A percentile compares a stretch with the other conserved stretches of the same genome.
phyloP scores from a whole-genome alignment of 768 basidiomycete genomes.

The Lactarius hengduanensis region DNA sequence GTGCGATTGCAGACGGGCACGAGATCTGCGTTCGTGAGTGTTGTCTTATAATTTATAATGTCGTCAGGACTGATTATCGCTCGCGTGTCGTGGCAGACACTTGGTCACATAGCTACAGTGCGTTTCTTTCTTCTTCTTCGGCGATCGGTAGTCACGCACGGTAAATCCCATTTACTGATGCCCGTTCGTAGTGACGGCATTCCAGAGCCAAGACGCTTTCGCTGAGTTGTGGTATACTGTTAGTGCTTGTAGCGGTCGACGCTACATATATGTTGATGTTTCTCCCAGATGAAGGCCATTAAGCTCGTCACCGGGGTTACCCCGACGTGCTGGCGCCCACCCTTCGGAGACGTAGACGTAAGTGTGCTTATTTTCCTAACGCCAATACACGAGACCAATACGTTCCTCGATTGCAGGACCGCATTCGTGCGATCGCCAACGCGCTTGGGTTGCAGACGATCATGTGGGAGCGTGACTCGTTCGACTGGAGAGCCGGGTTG shows the following conservation, averaged over 20 bases:
- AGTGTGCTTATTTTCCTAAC: neutral
- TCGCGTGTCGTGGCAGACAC: slow-evolving; percentile 33
- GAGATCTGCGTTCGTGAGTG: slow-evolving; percentile 55
- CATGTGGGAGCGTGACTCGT: slow-evolving; percentile 67
- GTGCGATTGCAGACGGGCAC: slow-evolving; percentile 54
- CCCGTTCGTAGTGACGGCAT: slow-evolving; percentile 48
- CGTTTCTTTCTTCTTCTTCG: neutral
- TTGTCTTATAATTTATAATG: neutral
- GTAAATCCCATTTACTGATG: neutral
- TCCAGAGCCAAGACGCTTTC: slow-evolving; percentile 63
- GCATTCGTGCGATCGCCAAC: slow-evolving; percentile 66
- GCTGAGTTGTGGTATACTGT: slow-evolving; percentile 76
- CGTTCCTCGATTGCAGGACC: slow-evolving; percentile 39
- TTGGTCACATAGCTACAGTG: slow-evolving; percentile 55
- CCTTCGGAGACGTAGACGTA: slow-evolving; percentile 63
- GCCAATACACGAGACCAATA: neutral
- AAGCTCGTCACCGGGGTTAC: slow-evolving; percentile 57
- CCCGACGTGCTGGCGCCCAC: slow-evolving; percentile 60
- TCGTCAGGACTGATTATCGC: no score
- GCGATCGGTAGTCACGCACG: neutral
- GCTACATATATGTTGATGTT: neutral
- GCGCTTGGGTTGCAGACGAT: slow-evolving; percentile 68
- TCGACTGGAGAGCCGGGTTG: slow-evolving; percentile 56
- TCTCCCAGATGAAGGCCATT: slow-evolving; percentile 47
- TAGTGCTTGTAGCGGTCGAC: slow-evolving; percentile 27